These are phyloP conservation scores for Solanum lycopersicoides DNA, from an alignment of 257 asterid species.

Conservation along the genomic window DNA sequence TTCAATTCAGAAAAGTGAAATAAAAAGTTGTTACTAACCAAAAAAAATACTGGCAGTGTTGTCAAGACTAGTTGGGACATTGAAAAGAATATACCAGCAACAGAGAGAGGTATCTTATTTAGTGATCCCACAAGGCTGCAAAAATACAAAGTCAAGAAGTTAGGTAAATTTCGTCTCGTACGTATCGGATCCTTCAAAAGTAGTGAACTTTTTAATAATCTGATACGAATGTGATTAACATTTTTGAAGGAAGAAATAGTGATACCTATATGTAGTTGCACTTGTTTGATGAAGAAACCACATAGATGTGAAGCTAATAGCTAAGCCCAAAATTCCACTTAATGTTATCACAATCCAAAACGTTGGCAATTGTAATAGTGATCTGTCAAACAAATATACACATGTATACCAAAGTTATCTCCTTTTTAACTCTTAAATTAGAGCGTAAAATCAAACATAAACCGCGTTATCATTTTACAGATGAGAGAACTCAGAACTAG, in stretches of 20 bases:
- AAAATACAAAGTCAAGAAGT: not conserved
- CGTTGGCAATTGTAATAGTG: constrained; percentile 54
- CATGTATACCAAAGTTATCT: not conserved
- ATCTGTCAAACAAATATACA: constrained; percentile 30
- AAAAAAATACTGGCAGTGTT: constrained; percentile 71
- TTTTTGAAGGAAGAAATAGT: not conserved
- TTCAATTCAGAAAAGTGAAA: not conserved
- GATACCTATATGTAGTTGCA: constrained; percentile 81
- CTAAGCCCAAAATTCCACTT: constrained; percentile 82
- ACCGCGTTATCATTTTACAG: not conserved
- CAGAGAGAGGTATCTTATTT: constrained; percentile 86
- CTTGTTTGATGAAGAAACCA: constrained; percentile 98
- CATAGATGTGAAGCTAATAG: constrained; percentile 92
- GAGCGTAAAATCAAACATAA: not conserved
- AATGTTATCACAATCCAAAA: constrained; percentile 77
- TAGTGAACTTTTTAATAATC: not conserved
- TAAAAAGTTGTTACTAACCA: constrained; percentile 30
- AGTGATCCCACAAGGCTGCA: constrained; percentile 87
- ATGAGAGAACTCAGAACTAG: not conserved
- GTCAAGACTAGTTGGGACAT: constrained; percentile 72
- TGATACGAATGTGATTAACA: not conserved
- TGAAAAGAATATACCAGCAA: constrained; percentile 75
- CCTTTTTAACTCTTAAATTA: not conserved
- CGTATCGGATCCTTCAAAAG: not conserved
- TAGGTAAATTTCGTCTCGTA: not conserved